Evolutionary conservation across 2,329 filamentous ascomycete species (phyloP), one percentile per base, ranked within the genome.

Genomic region (Pseudopyricularia cyperi): DNA sequence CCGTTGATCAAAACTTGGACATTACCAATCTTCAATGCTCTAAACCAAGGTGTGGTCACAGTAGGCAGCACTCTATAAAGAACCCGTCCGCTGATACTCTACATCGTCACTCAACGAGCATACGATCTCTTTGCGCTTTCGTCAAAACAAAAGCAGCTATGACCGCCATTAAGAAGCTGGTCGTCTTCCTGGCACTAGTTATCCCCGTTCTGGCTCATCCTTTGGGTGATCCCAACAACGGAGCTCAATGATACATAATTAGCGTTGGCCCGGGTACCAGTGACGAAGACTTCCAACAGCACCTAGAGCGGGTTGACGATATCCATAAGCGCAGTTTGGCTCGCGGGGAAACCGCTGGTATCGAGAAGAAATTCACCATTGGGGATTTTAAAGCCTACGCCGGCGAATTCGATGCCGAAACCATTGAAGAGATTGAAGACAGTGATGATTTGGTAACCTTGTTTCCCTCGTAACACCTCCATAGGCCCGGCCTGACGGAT

Each of bases 331-430:
- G 62, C 46, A 68, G 66, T 59, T 53, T 71, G 53, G 56, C 37
- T 55, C 60, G 65, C 55, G 63, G 67, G 55, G 58, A 61, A 57
- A 63, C 59, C 26, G 55, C 48, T 49, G 66, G 66, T 51, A 59
- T 75, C 9, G 66, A 71, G 57, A 67, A 68, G 56, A 66, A 63
- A 14, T 65, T 60, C 58, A 56, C 57, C 46, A 50, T 51, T 35
- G 52, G 48, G 42, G 57, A 54, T 48, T 65, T 65, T 58, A 57
- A 56, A 52, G 63, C 61, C 55, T 64, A 65, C 30, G 58, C 63
- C 17, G 54, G 56, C 50, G 54, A 53, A 26, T 51, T 65, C 19
- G 58, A 61, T 17, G 55, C 46, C 11, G 51, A 44, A 12, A 39
- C 55, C n/a, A 57, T 65, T 8, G 57, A 58, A 7, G 52, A 52